Conservation (phyloP, 2,329 filamentous ascomycete species). For the Scedosporium minutisporum region DNA sequence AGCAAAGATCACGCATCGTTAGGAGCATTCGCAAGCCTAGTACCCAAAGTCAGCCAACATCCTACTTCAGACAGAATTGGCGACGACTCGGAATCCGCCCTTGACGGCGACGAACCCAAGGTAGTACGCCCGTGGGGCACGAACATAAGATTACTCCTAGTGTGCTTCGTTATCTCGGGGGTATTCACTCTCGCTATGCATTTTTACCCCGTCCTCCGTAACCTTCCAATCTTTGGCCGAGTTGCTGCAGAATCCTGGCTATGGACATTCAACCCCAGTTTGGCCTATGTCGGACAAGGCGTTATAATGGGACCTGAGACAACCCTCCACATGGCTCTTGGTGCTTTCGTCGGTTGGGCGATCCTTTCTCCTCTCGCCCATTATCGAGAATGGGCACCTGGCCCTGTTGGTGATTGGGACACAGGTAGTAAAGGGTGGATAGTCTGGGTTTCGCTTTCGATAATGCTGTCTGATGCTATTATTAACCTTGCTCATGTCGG, state of each 20-base stretch:
- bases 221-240: conserved; percentile 77
- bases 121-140: conserved; percentile 21
- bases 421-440: conserved; percentile 96
- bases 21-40: conserved; percentile 33
- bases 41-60: conserved; percentile 18
- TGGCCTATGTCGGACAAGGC: conserved; percentile 95
- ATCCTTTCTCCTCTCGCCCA: conserved; percentile 85
- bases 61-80: conserved; percentile 15
- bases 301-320: conserved; percentile 98
- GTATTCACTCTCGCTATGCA: conserved; percentile 74
- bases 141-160: conserved; percentile 44
- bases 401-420: conserved; percentile 79
- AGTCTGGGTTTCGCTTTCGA: conserved; percentile 89
- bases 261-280: conserved; percentile 91
- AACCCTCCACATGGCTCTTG: conserved; percentile 89
- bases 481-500: conserved; percentile 77
- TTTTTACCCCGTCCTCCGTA: conserved; percentile 76
- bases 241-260: conserved; percentile 71
- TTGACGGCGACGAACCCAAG: conserved; percentile 22
- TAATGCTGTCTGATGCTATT: conserved; percentile 92
- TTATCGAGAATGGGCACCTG: conserved; percentile 77
- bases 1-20: neutral
- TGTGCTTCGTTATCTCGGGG: conserved; percentile 51
- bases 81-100: conserved; percentile 14
- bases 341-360: conserved; percentile 83